These are phyloP conservation scores for Cercophora samala DNA, from an alignment of 495 filamentous ascomycete genomes.

Conservation along the genomic window DNA sequence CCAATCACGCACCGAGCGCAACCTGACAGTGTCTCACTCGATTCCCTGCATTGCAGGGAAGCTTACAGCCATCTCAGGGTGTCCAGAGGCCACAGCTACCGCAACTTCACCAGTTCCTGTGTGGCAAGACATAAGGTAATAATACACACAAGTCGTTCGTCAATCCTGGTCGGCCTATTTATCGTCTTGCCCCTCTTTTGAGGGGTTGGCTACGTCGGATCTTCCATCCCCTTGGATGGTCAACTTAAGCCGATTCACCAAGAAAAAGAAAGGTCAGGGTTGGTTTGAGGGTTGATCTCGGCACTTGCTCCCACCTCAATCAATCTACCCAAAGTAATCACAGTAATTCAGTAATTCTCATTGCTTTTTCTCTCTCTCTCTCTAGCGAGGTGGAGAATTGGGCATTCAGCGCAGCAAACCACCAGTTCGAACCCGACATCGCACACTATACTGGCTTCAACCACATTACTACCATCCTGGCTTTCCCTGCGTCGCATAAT, in stretches of 20 bases:
- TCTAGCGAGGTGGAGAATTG: neutral
- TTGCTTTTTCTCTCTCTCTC: neutral
- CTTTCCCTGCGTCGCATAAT: neutral
- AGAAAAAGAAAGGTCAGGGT: neutral
- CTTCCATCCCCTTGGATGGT: neutral
- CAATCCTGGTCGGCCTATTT: neutral
- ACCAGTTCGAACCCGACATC: neutral
- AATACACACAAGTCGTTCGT: neutral
- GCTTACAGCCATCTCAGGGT: neutral
- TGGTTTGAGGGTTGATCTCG: neutral
- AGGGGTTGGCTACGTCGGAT: neutral
- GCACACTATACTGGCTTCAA: neutral
- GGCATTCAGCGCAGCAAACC: neutral
- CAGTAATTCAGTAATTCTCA: neutral
- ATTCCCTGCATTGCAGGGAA: conserved; percentile 2
- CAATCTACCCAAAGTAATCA: neutral
- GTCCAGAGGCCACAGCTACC: neutral
- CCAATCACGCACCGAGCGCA: neutral
- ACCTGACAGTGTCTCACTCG: conserved; percentile 6
- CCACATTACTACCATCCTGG: too few relatives aligned
- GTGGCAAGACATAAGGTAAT: conserved; percentile 10
- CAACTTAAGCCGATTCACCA: conserved; percentile 2
- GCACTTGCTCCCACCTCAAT: neutral
- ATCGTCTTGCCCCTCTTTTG: conserved; percentile 5
- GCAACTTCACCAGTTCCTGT: neutral